Evolutionary conservation across 2,329 filamentous ascomycete species (phyloP), one percentile per base, ranked within the genome.

Genomic region (Arthrobotrys megalospora): DNA sequence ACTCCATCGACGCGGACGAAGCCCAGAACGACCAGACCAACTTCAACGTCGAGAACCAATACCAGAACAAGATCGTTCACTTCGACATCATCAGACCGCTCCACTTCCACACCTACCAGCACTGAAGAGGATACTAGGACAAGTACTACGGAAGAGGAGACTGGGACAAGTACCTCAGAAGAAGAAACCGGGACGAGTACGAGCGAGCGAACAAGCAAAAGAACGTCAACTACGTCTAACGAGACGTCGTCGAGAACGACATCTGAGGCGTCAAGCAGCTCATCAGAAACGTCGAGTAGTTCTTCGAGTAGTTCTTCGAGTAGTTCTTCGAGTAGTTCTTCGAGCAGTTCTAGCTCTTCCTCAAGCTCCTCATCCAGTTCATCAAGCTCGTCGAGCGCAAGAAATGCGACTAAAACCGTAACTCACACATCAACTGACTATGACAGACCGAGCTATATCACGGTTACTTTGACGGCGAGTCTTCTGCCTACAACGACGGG

Each of bases 271-370:
- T 53, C 50, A 2, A 53, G 10, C 14, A 53, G 14, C 10, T 32
- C 50, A 7, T 53, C 50, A 1, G 52, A 58, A 58, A 21, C 6
- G 6, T 58, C 52, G 14, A 52, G 47, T 38, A 24, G 32, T 28
- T 48, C 50, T 10, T 60, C 38, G 12, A 21, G 21, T n/a, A 34
- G 21, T 6, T 38, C 53, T 60, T 55, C 24, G 7, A 24, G 45
- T 52, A 52, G 48, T 6, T 60, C 53, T 4, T 60, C 53, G 3
- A 60, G 36, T 11, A 60, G 53, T 4, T 60, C 53, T 1, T 60
- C 53, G 1, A 60, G 53, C 24, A 41, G 32, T 6, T 60, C 53
- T 6, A 60, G 53, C 21, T 41, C 34, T 45, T 11, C 41, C 6
- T 45, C 41, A 45, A 45, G 41, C 16, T 60, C 53, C n/a, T 48